Evolutionary conservation across 2,329 filamentous ascomycete genomes (phyloP).

Genomic region (Hypoxylon sp.): DNA sequence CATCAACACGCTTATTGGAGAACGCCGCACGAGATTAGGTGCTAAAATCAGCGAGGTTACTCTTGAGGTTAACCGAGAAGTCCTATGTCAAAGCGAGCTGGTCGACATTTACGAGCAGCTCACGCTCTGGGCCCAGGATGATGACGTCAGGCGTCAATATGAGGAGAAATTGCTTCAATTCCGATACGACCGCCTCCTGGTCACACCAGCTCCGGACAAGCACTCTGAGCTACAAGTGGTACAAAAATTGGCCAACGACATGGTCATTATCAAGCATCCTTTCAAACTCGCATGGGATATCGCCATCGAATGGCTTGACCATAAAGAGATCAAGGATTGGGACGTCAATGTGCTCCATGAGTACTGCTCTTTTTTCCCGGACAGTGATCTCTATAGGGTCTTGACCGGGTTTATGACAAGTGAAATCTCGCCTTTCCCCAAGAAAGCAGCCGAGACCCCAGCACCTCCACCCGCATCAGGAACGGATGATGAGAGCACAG

Average conservation of each 20-base stretch:
- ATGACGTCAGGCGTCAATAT: conserved; percentile 81
- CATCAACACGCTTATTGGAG: conserved; percentile 89
- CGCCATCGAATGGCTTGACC: conserved; percentile 87
- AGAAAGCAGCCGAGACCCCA: conserved; percentile 38
- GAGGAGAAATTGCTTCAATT: conserved; percentile 90
- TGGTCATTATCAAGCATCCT: conserved; percentile 95
- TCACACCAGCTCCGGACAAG: conserved; percentile 73
- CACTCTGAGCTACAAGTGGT: conserved; percentile 74
- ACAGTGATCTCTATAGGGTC: conserved; percentile 82
- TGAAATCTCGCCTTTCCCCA: conserved; percentile 82
- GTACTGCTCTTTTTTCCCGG: conserved; percentile 85
- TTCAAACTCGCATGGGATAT: conserved; percentile 92
- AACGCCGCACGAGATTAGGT: conserved; percentile 86
- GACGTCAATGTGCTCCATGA: conserved; percentile 80
- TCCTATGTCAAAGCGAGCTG: conserved; percentile 78
- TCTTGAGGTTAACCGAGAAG: conserved; percentile 84
- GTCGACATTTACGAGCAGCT: conserved; percentile 82
- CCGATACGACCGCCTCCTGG: conserved; percentile 79
- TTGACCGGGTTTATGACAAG: conserved; percentile 84
- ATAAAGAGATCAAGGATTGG: conserved; percentile 76
- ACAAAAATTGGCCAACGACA: conserved; percentile 80
- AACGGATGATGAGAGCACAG: conserved; percentile 59
- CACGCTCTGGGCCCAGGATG: conserved; percentile 90
- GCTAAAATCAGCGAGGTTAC: conserved; percentile 86
- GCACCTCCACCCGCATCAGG: conserved; percentile 41